Evolutionary conservation across 352 stramenopile genomes (phyloP), one percentile per base, ranked within the genome.

Genomic region (Pythium volutum): DNA sequence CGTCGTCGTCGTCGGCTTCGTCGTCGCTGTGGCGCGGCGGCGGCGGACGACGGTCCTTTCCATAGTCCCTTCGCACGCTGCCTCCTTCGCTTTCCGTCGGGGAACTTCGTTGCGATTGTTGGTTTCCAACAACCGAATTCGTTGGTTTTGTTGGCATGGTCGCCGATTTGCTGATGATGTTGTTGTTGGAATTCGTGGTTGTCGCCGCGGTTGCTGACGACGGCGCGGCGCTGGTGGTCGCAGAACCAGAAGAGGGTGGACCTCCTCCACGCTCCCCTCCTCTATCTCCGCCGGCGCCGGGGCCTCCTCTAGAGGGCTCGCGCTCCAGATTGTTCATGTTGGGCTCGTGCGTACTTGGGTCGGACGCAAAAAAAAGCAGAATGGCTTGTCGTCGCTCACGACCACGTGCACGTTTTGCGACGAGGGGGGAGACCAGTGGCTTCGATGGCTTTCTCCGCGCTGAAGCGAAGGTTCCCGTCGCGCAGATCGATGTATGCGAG

Each of bases 401-500:
- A 33, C 29, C 29, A 33, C 29, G 4, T 33, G 29, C 29, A 33
- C 29, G 29, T 9, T 9, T 18, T 54, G 27, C 47, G 34, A 58
- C 39, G 34, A 23, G 51, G 10, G 18, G 20, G 26, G 51, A 12
- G 27, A 10, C 8, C 2, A 10, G 29, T 8, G n/a, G 48, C 50
- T 52, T 51, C 53, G 39, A 29, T n/a, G 8, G 54, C 39, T 45
- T 23, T 45, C 26, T 27, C 23, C 20, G 16, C 27, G 55, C 12
- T 3, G 14, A n/a, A 10, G 22, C 18, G 10, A 42, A 42, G 16
- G 12, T 12, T 12, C 33, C 16, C 29, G 5, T 26, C 7, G 15
- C 20, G 55, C 43, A 55, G 16, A 66, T n/a, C n/a, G n/a, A n/a
- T 59, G 59, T 66, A 66, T 53, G 59, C 60, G 26, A 61, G n/a